These are phyloP conservation scores for Chrysopogon serrulatus DNA, from an alignment of 176 grass and related monocot species.

Conservation along the genomic window DNA sequence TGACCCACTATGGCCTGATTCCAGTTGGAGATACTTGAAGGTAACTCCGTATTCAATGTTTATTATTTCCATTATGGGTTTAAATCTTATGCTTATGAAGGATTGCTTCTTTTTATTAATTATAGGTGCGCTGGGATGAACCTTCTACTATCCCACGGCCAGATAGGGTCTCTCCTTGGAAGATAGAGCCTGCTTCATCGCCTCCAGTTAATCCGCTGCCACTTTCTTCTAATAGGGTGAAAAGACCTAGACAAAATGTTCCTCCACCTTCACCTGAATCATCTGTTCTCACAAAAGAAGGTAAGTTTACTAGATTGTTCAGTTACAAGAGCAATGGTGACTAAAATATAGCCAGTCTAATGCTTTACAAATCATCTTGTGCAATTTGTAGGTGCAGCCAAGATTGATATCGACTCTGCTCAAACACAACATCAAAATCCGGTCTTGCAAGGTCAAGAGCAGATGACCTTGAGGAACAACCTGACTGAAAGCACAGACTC, in stretches of 20 bases:
- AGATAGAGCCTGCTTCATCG: conserved; percentile 82
- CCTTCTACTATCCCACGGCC: conserved; percentile 75
- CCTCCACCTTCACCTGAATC: conserved; percentile 54
- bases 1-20: conserved; percentile 69
- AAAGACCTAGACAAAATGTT: conserved; percentile 66
- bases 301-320: conserved; percentile 12
- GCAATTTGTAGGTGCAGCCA: conserved; percentile 36
- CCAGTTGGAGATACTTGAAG: conserved; percentile 86
- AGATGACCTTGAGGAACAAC: conserved; percentile 53
- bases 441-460: conserved; percentile 82
- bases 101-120: neutral
- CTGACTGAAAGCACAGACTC: conserved; percentile 50
- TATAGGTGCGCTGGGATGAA: conserved; percentile 94
- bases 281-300: conserved; percentile 79
- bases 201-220: conserved; percentile 78
- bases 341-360: neutral
- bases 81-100: conserved; percentile 11
- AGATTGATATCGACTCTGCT: conserved; percentile 44
- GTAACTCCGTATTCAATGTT: conserved; percentile 33
- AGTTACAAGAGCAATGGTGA: neutral
- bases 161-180: conserved; percentile 89
- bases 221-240: conserved; percentile 61
- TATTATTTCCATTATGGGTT: neutral
- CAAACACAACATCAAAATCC: conserved; percentile 39
- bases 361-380: neutral